These are phyloP conservation scores for Sugiyamaella castrensis DNA, from an alignment of 1,139 yeast species.

Conservation along the genomic window DNA sequence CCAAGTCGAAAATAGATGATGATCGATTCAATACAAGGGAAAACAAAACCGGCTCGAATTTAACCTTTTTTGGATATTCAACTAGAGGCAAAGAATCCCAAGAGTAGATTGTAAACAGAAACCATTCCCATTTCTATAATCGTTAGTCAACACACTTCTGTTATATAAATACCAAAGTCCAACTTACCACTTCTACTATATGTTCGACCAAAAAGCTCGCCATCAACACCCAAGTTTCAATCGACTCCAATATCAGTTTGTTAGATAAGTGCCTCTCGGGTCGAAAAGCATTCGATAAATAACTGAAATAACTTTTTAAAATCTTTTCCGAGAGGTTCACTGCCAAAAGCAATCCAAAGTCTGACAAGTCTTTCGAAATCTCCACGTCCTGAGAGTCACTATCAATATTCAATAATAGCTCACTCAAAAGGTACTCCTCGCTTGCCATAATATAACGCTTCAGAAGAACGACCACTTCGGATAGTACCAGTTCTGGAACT, in stretches of 20 bases:
- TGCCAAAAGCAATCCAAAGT: background rate
- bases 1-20: conserved; percentile 3
- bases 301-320: conserved; percentile 6
- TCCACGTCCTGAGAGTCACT: background rate
- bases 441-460: conserved; percentile 1
- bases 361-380: background rate
- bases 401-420: conserved; percentile 3
- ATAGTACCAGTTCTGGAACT: conserved; percentile 4
- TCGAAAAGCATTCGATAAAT: conserved; percentile 6
- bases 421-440: conserved; percentile 1
- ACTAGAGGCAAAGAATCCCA: conserved; percentile 16
- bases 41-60: conserved; percentile 16
- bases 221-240: conserved; percentile 14
- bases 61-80: background rate
- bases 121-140: conserved; percentile 17
- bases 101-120: conserved; percentile 16
- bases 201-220: conserved; percentile 14
- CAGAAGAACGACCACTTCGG: conserved; percentile 1
- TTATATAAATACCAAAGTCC: background rate
- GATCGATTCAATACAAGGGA: conserved; percentile 9
- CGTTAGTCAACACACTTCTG: background rate
- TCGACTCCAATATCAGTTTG: conserved; percentile 5
- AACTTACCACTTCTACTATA: conserved; percentile 10
- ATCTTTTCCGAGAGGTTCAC: background rate
- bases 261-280: conserved; percentile 2